Conservation (phyloP, 768 basidiomycete species). For the Phylloporus sp. region DNA sequence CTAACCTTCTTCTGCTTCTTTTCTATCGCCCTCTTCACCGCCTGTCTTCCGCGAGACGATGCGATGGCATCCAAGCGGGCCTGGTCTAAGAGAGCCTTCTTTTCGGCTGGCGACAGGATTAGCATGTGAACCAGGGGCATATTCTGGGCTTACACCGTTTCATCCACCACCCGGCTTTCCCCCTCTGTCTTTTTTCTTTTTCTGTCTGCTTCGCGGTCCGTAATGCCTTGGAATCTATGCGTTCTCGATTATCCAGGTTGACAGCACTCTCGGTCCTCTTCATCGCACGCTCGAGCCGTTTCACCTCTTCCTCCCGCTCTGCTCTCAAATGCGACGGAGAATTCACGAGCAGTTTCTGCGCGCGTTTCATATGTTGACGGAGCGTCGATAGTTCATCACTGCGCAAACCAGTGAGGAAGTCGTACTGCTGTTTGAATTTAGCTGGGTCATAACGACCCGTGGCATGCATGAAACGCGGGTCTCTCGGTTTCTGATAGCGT, state of each 20-base stretch:
- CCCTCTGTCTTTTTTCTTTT: constrained; percentile 58
- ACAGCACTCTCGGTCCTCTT: constrained; percentile 76
- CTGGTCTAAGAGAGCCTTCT: constrained; percentile 67
- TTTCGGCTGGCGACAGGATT: constrained; percentile 53
- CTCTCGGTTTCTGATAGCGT: constrained; percentile 60
- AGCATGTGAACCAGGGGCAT: neutral
- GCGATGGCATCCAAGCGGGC: constrained; percentile 80
- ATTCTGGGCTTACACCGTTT: constrained; percentile 60
- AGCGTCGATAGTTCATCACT: constrained; percentile 61
- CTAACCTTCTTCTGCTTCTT: constrained; percentile 84
- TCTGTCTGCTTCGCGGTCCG: constrained; percentile 43
- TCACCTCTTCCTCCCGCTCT: constrained; percentile 66
- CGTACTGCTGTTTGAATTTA: constrained; percentile 68
- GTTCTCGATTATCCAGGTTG: constrained; percentile 65
- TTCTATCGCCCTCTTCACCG: constrained; percentile 84
- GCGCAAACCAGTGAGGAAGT: constrained; percentile 68
- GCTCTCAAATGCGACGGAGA: constrained; percentile 58
- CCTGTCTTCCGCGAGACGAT: constrained; percentile 68
- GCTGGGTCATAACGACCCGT: constrained; percentile 64
- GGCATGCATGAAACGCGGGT: constrained; percentile 80
- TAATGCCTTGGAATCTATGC: constrained; percentile 68
- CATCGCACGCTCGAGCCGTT: constrained; percentile 65
- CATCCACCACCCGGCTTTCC: constrained; percentile 84
- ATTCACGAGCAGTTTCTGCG: constrained; percentile 56
- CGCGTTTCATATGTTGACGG: constrained; percentile 61